Evolutionary conservation across 345 rosid genomes (phyloP).

Genomic region (Litchi chinensis): DNA sequence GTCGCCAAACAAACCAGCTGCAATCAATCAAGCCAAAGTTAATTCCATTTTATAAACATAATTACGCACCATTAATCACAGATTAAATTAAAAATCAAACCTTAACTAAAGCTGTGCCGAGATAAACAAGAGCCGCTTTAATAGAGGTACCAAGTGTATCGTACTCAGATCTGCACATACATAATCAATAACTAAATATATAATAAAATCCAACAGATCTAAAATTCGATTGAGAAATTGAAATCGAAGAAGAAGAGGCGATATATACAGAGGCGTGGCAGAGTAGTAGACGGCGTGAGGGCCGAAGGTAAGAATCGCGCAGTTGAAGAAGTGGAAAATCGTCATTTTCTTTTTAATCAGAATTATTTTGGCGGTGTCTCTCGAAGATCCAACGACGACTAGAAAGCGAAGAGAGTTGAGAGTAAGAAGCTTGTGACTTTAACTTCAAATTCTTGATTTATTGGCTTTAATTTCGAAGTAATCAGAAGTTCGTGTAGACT

Average conservation of each 20-base stretch:
- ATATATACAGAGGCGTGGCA: conserved; percentile 86
- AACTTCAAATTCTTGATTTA: not conserved
- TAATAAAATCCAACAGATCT: not conserved
- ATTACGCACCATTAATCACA: not conserved
- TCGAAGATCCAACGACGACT: not conserved
- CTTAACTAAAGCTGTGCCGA: conserved; percentile 89
- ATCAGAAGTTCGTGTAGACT: not conserved
- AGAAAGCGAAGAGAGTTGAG: not conserved
- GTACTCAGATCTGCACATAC: conserved; percentile 75
- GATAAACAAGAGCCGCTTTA: conserved; percentile 89
- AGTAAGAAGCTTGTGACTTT: not conserved
- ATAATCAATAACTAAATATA: not conserved
- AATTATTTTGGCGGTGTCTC: not conserved
- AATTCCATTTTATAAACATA: not conserved
- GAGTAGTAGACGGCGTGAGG: conserved; percentile 99
- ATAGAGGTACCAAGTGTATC: conserved; percentile 95
- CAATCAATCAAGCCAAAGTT: conserved; percentile 22
- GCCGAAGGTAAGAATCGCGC: conserved; percentile 96
- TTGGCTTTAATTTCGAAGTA: not conserved
- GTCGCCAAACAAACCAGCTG: conserved; percentile 98
- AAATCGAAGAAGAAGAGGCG: not conserved
- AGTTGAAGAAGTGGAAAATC: conserved; percentile 95
- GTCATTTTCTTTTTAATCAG: conserved; percentile 53
- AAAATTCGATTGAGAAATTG: conserved; percentile 11
- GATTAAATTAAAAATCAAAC: conserved; percentile 35